Conservation (phyloP, 768 basidiomycete genomes). For the Cystobasidium ongulense region DNA sequence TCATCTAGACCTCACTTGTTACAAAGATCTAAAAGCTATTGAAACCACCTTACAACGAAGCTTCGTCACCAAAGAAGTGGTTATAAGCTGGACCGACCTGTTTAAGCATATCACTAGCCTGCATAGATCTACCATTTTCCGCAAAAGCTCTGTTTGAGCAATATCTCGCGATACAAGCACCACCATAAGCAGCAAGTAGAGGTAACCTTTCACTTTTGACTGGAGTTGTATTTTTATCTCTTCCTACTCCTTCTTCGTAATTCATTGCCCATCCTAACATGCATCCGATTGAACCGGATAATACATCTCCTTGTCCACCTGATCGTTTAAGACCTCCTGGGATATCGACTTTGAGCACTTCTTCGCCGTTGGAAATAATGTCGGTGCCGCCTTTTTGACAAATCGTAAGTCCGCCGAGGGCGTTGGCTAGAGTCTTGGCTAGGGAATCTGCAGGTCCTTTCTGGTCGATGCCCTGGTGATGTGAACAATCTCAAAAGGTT, state of each 20-base stretch:
- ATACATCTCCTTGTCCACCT: slow-evolving; percentile 91
- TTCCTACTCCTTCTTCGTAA: slow-evolving; percentile 67
- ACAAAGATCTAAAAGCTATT: too few relatives aligned
- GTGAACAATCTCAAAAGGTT: background rate
- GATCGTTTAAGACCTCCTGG: slow-evolving; percentile 82
- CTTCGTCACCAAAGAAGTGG: slow-evolving; percentile 58
- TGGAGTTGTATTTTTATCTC: slow-evolving; percentile 42
- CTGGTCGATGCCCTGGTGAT: slow-evolving; percentile 46
- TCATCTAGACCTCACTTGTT: too few relatives aligned
- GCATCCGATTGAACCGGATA: slow-evolving; percentile 78
- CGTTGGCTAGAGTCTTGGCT: slow-evolving; percentile 64
- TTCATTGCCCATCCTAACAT: slow-evolving; percentile 92
- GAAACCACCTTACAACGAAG: slow-evolving; percentile 20
- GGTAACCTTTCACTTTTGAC: slow-evolving; percentile 53
- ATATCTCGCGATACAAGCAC: slow-evolving; percentile 77
- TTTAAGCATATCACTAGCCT: slow-evolving; percentile 66
- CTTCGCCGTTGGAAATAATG: slow-evolving; percentile 63
- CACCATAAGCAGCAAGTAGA: slow-evolving; percentile 73
- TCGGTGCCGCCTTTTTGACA: slow-evolving; percentile 79
- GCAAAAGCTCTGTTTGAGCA: slow-evolving; percentile 68
- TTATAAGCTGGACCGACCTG: slow-evolving; percentile 60
- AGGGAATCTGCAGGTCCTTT: slow-evolving; percentile 46
- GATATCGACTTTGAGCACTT: slow-evolving; percentile 59
- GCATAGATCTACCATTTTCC: slow-evolving; percentile 67
- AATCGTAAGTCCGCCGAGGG: slow-evolving; percentile 78